Evolutionary conservation across 2,329 filamentous ascomycete species (phyloP).

Genomic region (Ceratocystis variospora): DNA sequence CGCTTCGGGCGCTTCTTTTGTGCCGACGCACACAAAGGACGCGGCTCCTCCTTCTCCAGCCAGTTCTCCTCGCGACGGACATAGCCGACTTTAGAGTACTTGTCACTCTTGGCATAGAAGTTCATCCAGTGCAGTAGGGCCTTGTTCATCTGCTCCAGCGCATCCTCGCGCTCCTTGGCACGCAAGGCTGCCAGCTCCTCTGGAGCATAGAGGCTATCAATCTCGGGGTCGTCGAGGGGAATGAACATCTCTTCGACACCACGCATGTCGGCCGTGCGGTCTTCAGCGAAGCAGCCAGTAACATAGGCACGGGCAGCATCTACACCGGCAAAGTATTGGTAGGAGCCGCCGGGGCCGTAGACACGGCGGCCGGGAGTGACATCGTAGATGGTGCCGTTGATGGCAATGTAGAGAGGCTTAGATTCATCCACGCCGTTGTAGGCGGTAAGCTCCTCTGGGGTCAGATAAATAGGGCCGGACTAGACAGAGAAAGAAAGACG

Average conservation of each 20-base stretch:
- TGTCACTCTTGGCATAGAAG: constrained; percentile 67
- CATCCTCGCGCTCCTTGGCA: constrained; percentile 50
- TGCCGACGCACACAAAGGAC: neutral
- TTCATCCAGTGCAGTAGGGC: constrained; percentile 67
- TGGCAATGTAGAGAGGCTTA: constrained; percentile 76
- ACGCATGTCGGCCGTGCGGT: constrained; percentile 69
- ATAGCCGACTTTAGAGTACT: constrained; percentile 69
- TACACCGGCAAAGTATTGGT: constrained; percentile 71
- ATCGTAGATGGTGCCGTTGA: constrained; percentile 80
- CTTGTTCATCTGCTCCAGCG: constrained; percentile 49
- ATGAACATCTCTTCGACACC: constrained; percentile 81
- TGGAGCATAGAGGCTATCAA: constrained; percentile 45
- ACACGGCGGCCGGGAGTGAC: constrained; percentile 53
- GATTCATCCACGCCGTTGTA: constrained; percentile 66
- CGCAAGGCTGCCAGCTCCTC: constrained; percentile 40
- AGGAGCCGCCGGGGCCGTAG: constrained; percentile 75
- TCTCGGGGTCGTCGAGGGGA: constrained; percentile 45
- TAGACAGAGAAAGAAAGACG: constrained; percentile 29
- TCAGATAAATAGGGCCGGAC: constrained; percentile 53
- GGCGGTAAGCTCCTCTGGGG: constrained; percentile 54
- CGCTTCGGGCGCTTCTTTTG: constrained; percentile 4
- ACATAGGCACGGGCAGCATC: constrained; percentile 84
- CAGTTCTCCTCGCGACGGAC: constrained; percentile 50
- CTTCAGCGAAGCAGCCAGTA: constrained; percentile 81
- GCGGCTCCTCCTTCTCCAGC: constrained; percentile 45